Base-by-base conservation (phyloP, 441 rosid species). In the Bruguiera hainesii region DNA sequence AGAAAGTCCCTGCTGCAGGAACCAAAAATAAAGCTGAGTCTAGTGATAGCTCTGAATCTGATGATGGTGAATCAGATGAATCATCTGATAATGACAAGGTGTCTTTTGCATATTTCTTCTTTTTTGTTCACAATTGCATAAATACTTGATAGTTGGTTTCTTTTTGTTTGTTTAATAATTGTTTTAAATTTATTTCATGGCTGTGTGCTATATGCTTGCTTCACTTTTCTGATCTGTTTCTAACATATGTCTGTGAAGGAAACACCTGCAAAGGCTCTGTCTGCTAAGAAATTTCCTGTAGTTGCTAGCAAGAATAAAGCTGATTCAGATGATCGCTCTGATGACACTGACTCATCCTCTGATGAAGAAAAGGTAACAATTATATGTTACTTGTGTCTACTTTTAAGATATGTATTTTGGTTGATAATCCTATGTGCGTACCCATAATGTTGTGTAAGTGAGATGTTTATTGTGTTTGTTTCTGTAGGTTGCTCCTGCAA, bases 281-380 rank as follows among this genome's bases (percentile, higher is more conserved):
- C 48, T 52, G 56, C 15, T 23, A 52, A 51, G 25, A 51, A 52
- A 10, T 13, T 52, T 52, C 56, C 26, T 52, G 56, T 10, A 20
- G 57, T 19, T 21, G 57, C 57, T 21, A n/a, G 5, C 15, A 53
- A 53, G 57, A 53, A 53, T 53, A 21, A 53, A 9, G 29, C 26
- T 3, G 57, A 53, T 21, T 53, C 57, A 53, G 26, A 25, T 21
- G 57, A 53, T 53, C 9, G 57, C 57, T 76, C 82, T 5, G 79
- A 76, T 55, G 68, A 37, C 16, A 42, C 18, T 13, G 48, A 42
- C 16, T 42, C 48, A 56, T 65, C 48, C 5, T 72, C 65, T 29
- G 83, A 73, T 46, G 78, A 76, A 11, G 78, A 72, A 31, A 25
- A 75, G 37, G 19, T 23, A 42, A 56, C 16, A 23, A 25, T 20